Conservation (phyloP, 73 alveolate species). For the Paramecium sonneborni region DNA sequence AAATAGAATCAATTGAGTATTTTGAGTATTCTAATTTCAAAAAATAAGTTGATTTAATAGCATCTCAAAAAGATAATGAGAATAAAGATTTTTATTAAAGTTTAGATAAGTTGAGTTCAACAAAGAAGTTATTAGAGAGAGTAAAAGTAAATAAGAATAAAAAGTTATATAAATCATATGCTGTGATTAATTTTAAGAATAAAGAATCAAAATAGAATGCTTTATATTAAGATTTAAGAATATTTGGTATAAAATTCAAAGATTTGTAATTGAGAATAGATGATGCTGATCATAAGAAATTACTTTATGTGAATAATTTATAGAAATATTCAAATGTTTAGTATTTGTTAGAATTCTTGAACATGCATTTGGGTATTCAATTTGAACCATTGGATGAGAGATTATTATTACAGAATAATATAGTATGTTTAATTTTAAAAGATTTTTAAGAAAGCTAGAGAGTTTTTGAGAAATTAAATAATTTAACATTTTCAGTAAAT, state of each 20-base stretch:
- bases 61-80: neutral
- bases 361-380: neutral
- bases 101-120: neutral
- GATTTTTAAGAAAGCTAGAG: neutral
- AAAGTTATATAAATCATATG: neutral
- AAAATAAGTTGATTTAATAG: neutral
- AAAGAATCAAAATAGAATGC: neutral
- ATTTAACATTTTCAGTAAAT: neutral
- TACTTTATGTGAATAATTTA: neutral
- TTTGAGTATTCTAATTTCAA: neutral
- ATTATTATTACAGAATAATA: neutral
- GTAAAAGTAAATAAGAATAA: neutral
- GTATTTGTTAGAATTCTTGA: neutral
- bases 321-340: neutral
- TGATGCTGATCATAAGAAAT: neutral
- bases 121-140: neutral
- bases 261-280: neutral
- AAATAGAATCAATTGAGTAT: neutral
- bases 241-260: slow-evolving; percentile 7
- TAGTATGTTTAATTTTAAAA: neutral
- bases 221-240: neutral
- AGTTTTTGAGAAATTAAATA: neutral
- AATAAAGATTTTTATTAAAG: neutral
- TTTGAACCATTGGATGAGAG: slow-evolving; percentile 13
- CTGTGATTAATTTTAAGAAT: neutral